Evolutionary conservation across 2,329 filamentous ascomycete genomes (phyloP), one percentile per base, ranked within the genome.

Genomic region (Teratosphaeria zuluensis): DNA sequence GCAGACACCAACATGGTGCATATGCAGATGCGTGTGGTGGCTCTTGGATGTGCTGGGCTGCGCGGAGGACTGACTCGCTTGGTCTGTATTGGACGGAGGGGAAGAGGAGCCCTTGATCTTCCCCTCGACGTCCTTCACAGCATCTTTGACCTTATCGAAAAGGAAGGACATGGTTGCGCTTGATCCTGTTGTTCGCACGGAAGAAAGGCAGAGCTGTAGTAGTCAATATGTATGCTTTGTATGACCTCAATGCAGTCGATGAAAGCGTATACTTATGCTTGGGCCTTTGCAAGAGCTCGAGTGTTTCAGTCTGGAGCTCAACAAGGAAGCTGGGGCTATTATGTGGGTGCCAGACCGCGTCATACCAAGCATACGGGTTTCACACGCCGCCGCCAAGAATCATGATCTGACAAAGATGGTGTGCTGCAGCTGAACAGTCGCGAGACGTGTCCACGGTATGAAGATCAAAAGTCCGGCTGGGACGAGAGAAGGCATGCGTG

Each of bases 131-230:
- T 74, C 78, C 56, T 81, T 75, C 38, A 83, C 74, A 16, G 77
- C 74, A 21, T 74, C 74, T 66, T 84, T 80, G 52, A 84, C 67
- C 68, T 82, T 84, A 55, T 80, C 78, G 64, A 85, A 78, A 42
- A 83, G 69, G 56, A 69, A 70, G 9, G 54, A 55, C 54, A 55
- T 55, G 5, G 52, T 30, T 54, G 52, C 42, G 42, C n/a, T n/a
- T 21, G 42, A 8, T 11, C 7, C 42, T 46, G 7, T 19, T 19
- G 42, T 46, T 16, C 14, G 42, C n/a, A 16, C n/a, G 8, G 42
- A n/a, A 2, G n/a, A 19, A 21, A n/a, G n/a, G 6, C 1, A 48
- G 21, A 8, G n/a, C 19, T 48, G 42, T 6, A 21, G 42, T 48
- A 16, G 42, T 48, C 16, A 48, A 48, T 48, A 5, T n/a, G 42